A percentile compares a stretch with the other conserved stretches of the same genome.
These are phyloP conservation scores for Inosperma sp. DNA, from an alignment of 768 basidiomycete species.

Conservation along the genomic window DNA sequence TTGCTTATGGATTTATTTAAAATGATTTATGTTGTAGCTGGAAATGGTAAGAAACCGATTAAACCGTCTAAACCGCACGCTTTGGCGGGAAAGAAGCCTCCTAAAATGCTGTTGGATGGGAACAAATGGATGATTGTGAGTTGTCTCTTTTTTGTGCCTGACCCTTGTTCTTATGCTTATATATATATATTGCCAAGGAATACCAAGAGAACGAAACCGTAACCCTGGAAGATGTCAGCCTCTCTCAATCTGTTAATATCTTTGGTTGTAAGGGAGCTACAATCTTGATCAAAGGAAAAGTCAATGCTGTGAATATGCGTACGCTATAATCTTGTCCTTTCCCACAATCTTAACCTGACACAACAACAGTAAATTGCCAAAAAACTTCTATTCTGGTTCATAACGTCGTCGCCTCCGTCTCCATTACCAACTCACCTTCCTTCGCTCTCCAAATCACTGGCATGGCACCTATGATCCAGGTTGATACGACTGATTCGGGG, in stretches of 20 bases:
- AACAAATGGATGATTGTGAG: constrained; percentile 91
- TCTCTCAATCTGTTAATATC: constrained; percentile 82
- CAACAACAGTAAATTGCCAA: constrained; percentile 70
- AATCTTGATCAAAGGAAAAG: constrained; percentile 84
- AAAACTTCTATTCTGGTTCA: constrained; percentile 88
- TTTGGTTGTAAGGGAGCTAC: constrained; percentile 87
- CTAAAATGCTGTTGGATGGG: constrained; percentile 85
- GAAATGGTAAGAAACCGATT: constrained; percentile 57
- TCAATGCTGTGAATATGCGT: constrained; percentile 92
- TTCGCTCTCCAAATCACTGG: constrained; percentile 93
- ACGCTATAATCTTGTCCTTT: constrained; percentile 22
- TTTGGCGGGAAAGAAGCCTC: constrained; percentile 83
- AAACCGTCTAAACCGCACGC: constrained; percentile 84
- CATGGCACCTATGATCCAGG: constrained; percentile 82
- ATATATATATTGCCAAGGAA: constrained; percentile 52
- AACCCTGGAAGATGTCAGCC: constrained; percentile 68
- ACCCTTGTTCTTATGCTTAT: neutral
- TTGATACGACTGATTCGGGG: constrained; percentile 94
- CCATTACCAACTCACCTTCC: constrained; percentile 86
- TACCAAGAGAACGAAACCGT: constrained; percentile 83
- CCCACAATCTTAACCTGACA: neutral
- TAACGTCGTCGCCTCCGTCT: constrained; percentile 87
- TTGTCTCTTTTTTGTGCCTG: constrained; percentile 5
- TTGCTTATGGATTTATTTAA: neutral
- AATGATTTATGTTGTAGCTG: neutral